These are phyloP conservation scores for Pythium aristosporum DNA, from an alignment of 352 stramenopile genomes.

Conservation along the genomic window DNA sequence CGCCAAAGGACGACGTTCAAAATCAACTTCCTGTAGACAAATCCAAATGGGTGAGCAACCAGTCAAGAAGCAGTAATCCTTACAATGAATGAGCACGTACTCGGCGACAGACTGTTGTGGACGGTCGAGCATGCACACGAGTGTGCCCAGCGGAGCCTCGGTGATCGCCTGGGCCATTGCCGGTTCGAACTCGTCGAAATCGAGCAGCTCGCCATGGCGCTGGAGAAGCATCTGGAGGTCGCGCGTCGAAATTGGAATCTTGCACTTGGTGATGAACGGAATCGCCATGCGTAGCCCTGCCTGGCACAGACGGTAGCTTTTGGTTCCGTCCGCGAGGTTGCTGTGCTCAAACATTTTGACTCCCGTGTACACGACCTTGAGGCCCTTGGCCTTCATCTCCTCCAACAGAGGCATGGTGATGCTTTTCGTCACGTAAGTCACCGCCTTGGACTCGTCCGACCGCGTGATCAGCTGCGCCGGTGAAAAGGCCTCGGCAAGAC, in stretches of 20 bases:
- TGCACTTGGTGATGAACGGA: slow-evolving; percentile 75
- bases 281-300: slow-evolving; percentile 83
- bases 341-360: slow-evolving; percentile 93
- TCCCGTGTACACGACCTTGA: slow-evolving; percentile 90
- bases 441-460: slow-evolving; percentile 81
- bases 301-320: slow-evolving; percentile 89
- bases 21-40: slow-evolving; percentile 59
- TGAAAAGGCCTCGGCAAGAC: slow-evolving; percentile 65
- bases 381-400: slow-evolving; percentile 84
- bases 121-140: slow-evolving; percentile 69
- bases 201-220: slow-evolving; percentile 74
- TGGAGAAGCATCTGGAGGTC: slow-evolving; percentile 89
- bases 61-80: slow-evolving; percentile 5
- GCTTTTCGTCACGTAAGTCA: slow-evolving; percentile 85
- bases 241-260: slow-evolving; percentile 50
- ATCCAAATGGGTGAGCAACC: slow-evolving; percentile 2
- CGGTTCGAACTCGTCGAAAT: slow-evolving; percentile 82
- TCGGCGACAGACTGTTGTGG: slow-evolving; percentile 60
- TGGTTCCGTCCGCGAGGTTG: slow-evolving; percentile 59
- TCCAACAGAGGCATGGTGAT: slow-evolving; percentile 80
- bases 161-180: slow-evolving; percentile 48
- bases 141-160: slow-evolving; percentile 65
- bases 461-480: slow-evolving; percentile 82
- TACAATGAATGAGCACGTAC: slow-evolving; percentile 39
- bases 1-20: slow-evolving; percentile 87